Conservation (phyloP, 441 rosid species). For the Erodium chrysanthum region DNA sequence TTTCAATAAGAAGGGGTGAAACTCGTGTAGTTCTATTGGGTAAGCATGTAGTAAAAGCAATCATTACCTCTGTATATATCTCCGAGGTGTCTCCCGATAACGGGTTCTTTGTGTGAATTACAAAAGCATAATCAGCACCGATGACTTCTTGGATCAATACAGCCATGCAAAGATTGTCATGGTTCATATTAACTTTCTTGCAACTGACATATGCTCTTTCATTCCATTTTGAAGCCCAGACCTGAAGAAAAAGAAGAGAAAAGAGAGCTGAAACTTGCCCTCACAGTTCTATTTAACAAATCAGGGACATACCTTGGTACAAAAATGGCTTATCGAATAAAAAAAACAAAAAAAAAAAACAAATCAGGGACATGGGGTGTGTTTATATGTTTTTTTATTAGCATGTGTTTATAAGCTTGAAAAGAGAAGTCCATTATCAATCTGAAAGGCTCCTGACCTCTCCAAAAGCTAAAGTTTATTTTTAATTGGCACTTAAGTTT, state of each 20-base stretch:
- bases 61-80: constrained; percentile 60
- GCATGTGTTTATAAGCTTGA: not conserved
- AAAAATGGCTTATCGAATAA: too few relatives aligned
- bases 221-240: constrained; percentile 94
- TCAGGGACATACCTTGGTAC: too few relatives aligned
- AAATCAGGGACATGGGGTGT: not conserved
- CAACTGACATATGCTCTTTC: constrained; percentile 67
- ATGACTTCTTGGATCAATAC: constrained; percentile 66
- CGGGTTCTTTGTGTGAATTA: constrained; percentile 76
- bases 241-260: constrained; percentile 28
- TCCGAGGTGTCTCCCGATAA: constrained; percentile 58
- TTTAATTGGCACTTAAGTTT: too few relatives aligned
- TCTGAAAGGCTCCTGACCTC: not conserved
- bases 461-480: too few relatives aligned
- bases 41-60: not conserved
- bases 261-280: constrained; percentile 3
- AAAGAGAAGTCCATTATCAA: not conserved
- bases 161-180: constrained; percentile 57
- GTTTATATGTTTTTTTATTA: not conserved
- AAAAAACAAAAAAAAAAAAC: too few relatives aligned
- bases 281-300: not conserved
- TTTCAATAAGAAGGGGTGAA: constrained; percentile 13
- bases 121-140: constrained; percentile 73
- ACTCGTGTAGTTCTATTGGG: not conserved
- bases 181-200: constrained; percentile 47